phyloP scores from a whole-genome alignment of 1,284 basidiomycete species.

The Austroboletus niveus region DNA sequence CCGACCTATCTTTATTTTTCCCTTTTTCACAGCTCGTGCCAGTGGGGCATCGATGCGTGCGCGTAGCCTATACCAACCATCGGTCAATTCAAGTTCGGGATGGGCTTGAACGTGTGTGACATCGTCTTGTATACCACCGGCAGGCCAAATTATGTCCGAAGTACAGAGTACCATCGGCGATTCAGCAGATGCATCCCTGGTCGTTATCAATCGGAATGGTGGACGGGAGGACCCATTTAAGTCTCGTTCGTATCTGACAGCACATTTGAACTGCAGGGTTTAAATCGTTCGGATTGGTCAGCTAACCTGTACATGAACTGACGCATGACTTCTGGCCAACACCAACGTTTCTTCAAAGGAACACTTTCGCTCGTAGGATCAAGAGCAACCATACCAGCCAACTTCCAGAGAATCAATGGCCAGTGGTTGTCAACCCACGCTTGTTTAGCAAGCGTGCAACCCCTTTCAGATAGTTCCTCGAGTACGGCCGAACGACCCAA shows the following conservation, averaged over 20 bases:
- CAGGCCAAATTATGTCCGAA: slow-evolving; percentile 63
- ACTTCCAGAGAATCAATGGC: slow-evolving; percentile 90
- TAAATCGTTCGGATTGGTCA: slow-evolving; percentile 1
- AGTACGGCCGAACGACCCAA: slow-evolving; percentile 56
- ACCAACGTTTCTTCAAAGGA: slow-evolving; percentile 61
- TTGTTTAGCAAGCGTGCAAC: slow-evolving; percentile 62
- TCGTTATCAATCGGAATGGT: slow-evolving; percentile 73
- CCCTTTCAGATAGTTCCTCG: slow-evolving; percentile 47
- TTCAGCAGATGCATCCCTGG: slow-evolving; percentile 70
- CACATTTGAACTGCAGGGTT: slow-evolving; percentile 2
- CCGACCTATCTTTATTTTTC: slow-evolving; percentile 70
- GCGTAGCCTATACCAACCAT: slow-evolving; percentile 93
- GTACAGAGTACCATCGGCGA: slow-evolving; percentile 85
- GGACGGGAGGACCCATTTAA: slow-evolving; percentile 78
- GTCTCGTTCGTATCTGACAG: slow-evolving; percentile 85
- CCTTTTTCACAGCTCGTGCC: slow-evolving; percentile 63
- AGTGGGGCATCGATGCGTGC: slow-evolving; percentile 77
- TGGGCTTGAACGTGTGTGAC: slow-evolving; percentile 38
- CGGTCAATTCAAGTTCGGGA: slow-evolving; percentile 81
- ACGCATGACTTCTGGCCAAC: slow-evolving; percentile 72
- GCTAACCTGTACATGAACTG: slow-evolving; percentile 85
- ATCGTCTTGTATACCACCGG: slow-evolving; percentile 39
- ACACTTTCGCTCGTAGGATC: slow-evolving; percentile 61
- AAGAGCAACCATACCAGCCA: slow-evolving; percentile 78
- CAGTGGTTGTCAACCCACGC: slow-evolving; percentile 94